Base-by-base conservation (phyloP, 768 basidiomycete species). In the Tubosaeta sp. region DNA sequence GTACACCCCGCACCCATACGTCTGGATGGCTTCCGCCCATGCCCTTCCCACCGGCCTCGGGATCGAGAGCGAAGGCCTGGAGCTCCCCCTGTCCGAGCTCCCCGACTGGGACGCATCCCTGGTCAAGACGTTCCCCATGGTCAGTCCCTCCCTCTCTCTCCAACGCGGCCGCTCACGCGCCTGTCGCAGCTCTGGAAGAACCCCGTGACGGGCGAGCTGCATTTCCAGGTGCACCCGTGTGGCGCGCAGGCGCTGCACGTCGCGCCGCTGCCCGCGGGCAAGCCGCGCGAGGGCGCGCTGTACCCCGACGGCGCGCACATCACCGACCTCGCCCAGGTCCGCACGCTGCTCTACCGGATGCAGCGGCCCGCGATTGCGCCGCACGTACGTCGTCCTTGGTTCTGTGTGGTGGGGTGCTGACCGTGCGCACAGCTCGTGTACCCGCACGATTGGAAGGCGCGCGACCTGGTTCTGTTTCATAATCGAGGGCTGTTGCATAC, bases 151-250 rank as follows among this genome's bases (percentile, higher is more conserved):
- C 9, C 2, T 3, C 12, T n/a, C 35, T 32, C 18, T 31, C 19
- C 27, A 18, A 14, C 18, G 38, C n/a, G 27, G 46, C 50, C 24
- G 59, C 31, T 44, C 22, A 42, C 14, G 3, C 47, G 12, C 4
- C n/a, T 5, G 2, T 14, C 11, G 11, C 35, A 92, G 86, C 66
- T 86, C 7, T 95, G 94, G 94, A 94, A 94, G 76, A 95, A 94
- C 69, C 90, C 92, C 1, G 80, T 82, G 8, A 95, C 92, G 12
- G 83, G 84, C 22, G 73, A 74, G 2, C 76, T 97, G 19, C 90
- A 94, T 65, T 84, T 94, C 72, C 82, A 97, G 64, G 93, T 95
- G 4, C 94, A 95, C 65, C 92, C 89, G 4, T 89, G 86, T 58
- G 91, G 83, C 27, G 82, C 68, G 1, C 68, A 73, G 32, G 82